Evolutionary conservation across 805 yeast genomes (phyloP), one percentile per base, ranked within the genome.

Genomic region (Hanseniaspora singularis): DNA sequence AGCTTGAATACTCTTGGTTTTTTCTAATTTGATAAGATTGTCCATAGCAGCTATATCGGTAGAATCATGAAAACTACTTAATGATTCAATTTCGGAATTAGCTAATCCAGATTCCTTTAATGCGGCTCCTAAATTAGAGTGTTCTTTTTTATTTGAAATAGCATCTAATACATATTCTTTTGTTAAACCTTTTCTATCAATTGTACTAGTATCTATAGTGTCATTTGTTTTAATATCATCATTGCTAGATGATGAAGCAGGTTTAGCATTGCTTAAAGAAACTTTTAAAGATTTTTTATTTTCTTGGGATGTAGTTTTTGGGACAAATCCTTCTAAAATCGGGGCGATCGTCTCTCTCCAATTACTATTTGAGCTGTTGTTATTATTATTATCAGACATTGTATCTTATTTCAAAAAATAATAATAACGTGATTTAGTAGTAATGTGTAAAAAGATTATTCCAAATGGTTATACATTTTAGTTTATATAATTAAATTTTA

Each of bases 311-410:
- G 80, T 72, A 0, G 87, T 73, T 56, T 80, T 82, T 4, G 92
- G 92, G 4, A 76, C 72, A 60, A 80, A 83, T 1, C 75, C 69
- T 57, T 79, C 87, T 33, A 83, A 61, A 57, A 82, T 80, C 2
- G 94, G 92, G 0, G 89, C 89, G 37, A 82, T 76, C 0, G 85
- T 73, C 10, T 84, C 88, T 23, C 48, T 44, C 48, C 48, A 44
- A 20, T 44, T 44, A 30, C 48, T 44, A n/a, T 37, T 44, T 7
- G 40, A 23, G n/a, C 31, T 37, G 19, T 23, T 19, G 20, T 28
- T 20, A 14, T 26, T 23, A 9, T 20, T 36, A 12, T 28, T 30
- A 7, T 20, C 10, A 26, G 33, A 20, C 39, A 41, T 32, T 10
- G 14, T 38, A 15, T 22, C n/a, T n/a, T n/a, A n/a, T n/a, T n/a